Base-by-base conservation (phyloP, 805 yeast genomes). In the Saturnispora galanensis region DNA sequence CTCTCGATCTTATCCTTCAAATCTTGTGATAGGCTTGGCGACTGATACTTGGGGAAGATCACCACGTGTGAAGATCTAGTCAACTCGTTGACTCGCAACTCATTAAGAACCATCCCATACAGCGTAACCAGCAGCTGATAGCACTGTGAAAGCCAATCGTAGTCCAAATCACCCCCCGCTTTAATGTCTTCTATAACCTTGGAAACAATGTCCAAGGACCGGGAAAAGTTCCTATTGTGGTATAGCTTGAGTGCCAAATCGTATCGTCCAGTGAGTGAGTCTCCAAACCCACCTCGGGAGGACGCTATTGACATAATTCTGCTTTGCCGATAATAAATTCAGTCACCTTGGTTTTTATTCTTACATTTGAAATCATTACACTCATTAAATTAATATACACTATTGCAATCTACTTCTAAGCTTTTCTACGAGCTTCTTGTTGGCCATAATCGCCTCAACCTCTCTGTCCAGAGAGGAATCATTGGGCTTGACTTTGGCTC, bases 401-500 rank as follows among this genome's bases (percentile, higher is more conserved):
- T 17, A 11, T 16, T 31, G 33, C 11, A 39, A n/a, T 17, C 42
- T 31, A 12, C 5, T 21, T 31, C 33, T 39, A 12, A 52, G 38
- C 17, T 39, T 44, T 13, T 46, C 45, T 5, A 52, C 46, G 31
- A 56, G 31, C 30, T 39, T 36, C 31, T 47, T 34, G 41, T 56
- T 51, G 10, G 46, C 47, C 42, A 53, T 39, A 21, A 57, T 53
- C 11, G 50, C 48, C 11, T 50, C 49, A 30, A 56, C 51, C 35
- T 55, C 53, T 12, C 45, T 38, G 28, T 46, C 33, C 10, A 42
- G 13, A 13, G 41, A 44, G 35, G 46, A 45, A 35, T 44, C 46
- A 44, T 49, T 26, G 10, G 30, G 26, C 11, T 18, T n/a, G 16
- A 17, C 17, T 7, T 11, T 10, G 21, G 34, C 6, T 11, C 18